Conservation (phyloP, 2,329 filamentous ascomycete genomes). For the Trichoderma pleuroti region DNA sequence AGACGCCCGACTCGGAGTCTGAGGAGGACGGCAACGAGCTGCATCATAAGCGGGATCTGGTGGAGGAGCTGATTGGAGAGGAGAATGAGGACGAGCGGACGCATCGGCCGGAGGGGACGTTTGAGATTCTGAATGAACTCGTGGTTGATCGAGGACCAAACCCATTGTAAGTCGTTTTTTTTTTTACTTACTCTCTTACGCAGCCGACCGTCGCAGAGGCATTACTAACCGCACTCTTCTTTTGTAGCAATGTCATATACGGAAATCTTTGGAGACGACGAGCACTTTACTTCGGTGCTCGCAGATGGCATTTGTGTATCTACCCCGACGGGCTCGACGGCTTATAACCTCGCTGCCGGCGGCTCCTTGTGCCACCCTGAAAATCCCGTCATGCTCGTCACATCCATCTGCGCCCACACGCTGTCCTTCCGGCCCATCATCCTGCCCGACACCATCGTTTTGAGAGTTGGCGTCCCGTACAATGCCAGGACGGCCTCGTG, state of each 20-base stretch:
- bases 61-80: constrained; percentile 86
- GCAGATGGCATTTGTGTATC: constrained; percentile 93
- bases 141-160: constrained; percentile 93
- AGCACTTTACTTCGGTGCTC: constrained; percentile 90
- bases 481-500: constrained; percentile 84
- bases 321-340: constrained; percentile 90
- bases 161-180: constrained; percentile 65
- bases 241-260: constrained; percentile 77
- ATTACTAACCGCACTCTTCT: not conserved
- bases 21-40: constrained; percentile 39
- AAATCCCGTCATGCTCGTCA: constrained; percentile 92
- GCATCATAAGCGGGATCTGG: constrained; percentile 59
- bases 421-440: constrained; percentile 96
- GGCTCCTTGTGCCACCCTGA: constrained; percentile 93
- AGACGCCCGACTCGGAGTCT: constrained; percentile 24
- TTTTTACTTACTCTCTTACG: not conserved
- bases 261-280: constrained; percentile 90
- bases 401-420: constrained; percentile 91
- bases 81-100: constrained; percentile 81
- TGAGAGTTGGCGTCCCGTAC: constrained; percentile 92
- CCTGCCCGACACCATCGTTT: constrained; percentile 89
- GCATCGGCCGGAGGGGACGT: constrained; percentile 77
- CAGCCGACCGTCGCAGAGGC: too few relatives aligned
- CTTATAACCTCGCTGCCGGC: constrained; percentile 94
- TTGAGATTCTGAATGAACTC: constrained; percentile 94